A percentile compares a stretch with the other conserved stretches of the same genome.
Evolutionary conservation across 2,329 filamentous ascomycete genomes (phyloP).

Genomic region (Rhynchosporium agropyri): DNA sequence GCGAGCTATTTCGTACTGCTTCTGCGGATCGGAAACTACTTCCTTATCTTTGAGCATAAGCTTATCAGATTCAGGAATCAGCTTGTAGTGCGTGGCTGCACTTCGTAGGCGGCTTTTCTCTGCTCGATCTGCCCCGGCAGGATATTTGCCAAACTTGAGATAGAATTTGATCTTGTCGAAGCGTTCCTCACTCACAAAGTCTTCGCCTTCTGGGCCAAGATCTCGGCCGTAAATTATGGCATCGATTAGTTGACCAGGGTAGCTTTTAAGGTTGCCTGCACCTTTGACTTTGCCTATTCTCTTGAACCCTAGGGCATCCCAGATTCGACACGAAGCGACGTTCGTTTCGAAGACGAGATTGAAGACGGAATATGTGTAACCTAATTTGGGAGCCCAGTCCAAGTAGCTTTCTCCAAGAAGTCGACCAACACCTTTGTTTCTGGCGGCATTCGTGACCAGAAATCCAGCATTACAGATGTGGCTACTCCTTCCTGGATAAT

Average conservation of each 20-base stretch:
- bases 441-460: conserved; percentile 56
- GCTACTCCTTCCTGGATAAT: conserved; percentile 73
- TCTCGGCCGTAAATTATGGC: conserved; percentile 67
- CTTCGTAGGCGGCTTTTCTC: conserved; percentile 94
- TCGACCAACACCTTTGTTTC: conserved; percentile 58
- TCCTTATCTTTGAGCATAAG: conserved; percentile 98
- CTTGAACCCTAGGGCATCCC: conserved; percentile 75
- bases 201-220: conserved; percentile 63
- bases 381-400: conserved; percentile 60
- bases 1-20: conserved; percentile 87
- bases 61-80: conserved; percentile 67
- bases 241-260: conserved; percentile 55
- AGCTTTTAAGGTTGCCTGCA: conserved; percentile 55
- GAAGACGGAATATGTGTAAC: conserved; percentile 75
- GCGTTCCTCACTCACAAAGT: conserved; percentile 89
- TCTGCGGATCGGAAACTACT: conserved; percentile 85
- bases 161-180: conserved; percentile 99
- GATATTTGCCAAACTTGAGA: conserved; percentile 91
- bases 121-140: conserved; percentile 86
- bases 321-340: conserved; percentile 70
- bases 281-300: conserved; percentile 67
- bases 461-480: conserved; percentile 72
- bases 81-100: conserved; percentile 93
- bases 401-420: conserved; percentile 60
- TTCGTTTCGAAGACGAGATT: conserved; percentile 78